These are phyloP conservation scores for Sphagnum tenellum DNA, from an alignment of 225 moss, liverwort and hornwort genomes.

Conservation along the genomic window DNA sequence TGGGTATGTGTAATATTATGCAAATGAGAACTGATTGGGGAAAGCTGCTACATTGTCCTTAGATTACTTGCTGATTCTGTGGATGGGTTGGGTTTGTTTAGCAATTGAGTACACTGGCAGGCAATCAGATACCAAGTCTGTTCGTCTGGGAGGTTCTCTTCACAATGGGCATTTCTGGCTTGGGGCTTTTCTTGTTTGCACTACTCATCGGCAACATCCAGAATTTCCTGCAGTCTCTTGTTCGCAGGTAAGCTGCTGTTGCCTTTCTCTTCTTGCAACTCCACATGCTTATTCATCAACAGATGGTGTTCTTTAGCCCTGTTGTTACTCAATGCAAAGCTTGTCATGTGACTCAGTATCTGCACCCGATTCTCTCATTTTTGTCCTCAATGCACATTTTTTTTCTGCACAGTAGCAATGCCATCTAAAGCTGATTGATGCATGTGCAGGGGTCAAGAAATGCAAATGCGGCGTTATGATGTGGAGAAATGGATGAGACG, in stretches of 20 bases:
- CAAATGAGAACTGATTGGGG: too few species aligned
- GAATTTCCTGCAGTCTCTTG: conserved; percentile 70
- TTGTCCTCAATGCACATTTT: too few species aligned
- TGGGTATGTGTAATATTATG: too few species aligned
- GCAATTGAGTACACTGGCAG: conserved; percentile 86
- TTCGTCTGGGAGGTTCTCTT: conserved; percentile 67
- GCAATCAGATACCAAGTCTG: conserved; percentile 59
- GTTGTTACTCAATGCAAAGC: too few species aligned
- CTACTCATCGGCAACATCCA: conserved; percentile 87
- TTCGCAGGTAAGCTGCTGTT: conserved; percentile 34
- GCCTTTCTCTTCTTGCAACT: too few species aligned
- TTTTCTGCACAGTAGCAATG: too few species aligned
- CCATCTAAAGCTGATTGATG: too few species aligned
- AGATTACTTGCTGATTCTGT: background rate
- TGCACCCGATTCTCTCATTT: too few species aligned
- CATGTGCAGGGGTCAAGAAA: conserved; percentile 49
- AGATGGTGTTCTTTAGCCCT: too few species aligned
- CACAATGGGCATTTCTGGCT: conserved; percentile 54
- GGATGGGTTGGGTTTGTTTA: conserved; percentile 13
- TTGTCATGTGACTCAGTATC: too few species aligned
- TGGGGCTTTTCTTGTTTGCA: conserved; percentile 83
- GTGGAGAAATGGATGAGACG: conserved; percentile 72
- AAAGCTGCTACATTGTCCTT: too few species aligned
- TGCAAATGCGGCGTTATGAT: conserved; percentile 78
- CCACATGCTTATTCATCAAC: too few species aligned